Evolutionary conservation across 768 basidiomycete species (phyloP).

Genomic region (Austroboletus festivus): DNA sequence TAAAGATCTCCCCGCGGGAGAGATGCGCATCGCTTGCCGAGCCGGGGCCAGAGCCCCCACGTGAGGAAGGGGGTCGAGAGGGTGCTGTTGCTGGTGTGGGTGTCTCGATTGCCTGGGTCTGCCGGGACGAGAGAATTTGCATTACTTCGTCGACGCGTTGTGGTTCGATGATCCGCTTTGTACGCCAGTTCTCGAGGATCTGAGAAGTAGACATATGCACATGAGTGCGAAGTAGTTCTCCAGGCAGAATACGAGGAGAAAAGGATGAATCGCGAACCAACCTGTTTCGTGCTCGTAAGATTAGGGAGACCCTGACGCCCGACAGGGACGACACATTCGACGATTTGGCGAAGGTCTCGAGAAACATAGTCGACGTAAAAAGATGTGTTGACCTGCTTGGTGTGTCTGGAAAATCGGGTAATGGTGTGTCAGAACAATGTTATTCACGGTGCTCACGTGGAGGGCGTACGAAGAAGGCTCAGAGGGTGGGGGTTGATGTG

Average conservation of each 20-base stretch:
- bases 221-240: neutral
- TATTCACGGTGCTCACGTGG: no score
- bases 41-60: neutral
- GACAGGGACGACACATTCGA: slow-evolving; percentile 83
- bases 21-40: slow-evolving; percentile 30
- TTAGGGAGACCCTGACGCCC: slow-evolving; percentile 88
- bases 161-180: slow-evolving; percentile 79
- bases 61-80: slow-evolving; percentile 11
- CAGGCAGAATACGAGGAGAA: no score
- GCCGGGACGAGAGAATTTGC: slow-evolving; percentile 49
- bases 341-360: slow-evolving; percentile 74
- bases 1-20: slow-evolving; percentile 68
- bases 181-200: slow-evolving; percentile 92
- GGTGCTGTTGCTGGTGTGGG: no score
- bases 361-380: slow-evolving; percentile 77
- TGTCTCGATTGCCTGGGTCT: slow-evolving; percentile 20
- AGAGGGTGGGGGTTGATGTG: slow-evolving; percentile 38
- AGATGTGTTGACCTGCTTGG: slow-evolving; percentile 37
- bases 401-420: slow-evolving; percentile 21
- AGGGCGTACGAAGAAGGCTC: slow-evolving; percentile 23
- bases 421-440: neutral
- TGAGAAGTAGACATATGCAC: slow-evolving; percentile 22
- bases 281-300: slow-evolving; percentile 84
- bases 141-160: slow-evolving; percentile 73
- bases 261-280: slow-evolving; percentile 25